Base-by-base conservation (phyloP, 2,329 filamentous ascomycete species). In the Pyricularia pennisetigena region DNA sequence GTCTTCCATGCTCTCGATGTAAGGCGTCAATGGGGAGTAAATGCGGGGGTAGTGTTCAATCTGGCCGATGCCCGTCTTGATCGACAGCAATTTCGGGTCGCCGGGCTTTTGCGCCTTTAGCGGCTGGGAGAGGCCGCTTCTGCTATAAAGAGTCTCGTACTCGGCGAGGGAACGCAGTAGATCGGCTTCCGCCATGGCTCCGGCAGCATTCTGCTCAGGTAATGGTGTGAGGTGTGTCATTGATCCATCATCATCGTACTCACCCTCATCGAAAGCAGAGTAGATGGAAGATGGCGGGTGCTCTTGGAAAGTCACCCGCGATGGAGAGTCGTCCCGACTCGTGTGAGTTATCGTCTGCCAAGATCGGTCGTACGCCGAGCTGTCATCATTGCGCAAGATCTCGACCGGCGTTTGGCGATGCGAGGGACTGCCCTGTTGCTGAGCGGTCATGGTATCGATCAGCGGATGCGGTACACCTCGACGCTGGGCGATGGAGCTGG, bases 1-100 rank as follows among this genome's bases (percentile, higher is more conserved):
- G 10, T 69, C 68, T 14, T 75, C 78, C n/a, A 76, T 71, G 3
- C 76, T 78, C 32, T 78, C 76, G 67, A 83, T 80, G 66, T 81
- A 81, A 0, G 81, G 74, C 6, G 78, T 76, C 2, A 83, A 74
- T 0, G 81, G 82, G 2, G 80, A 83, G 69, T 79, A 83, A 74
- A 70, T 28, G 74, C 73, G 64, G 10, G 64, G 64, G 4, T 41
- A 35, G n/a, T 14, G 20, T 23, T 29, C 29, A 12, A 29, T 32
- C 16, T 32, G 63, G 28, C 32, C 63, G 14, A 32, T 12, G 62
- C 62, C 62, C 20, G 63, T 29, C 26, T 30, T 64, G 26, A 6
- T 23, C 12, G 64, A 24, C n/a, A 14, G 20, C 14, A 16, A 2
- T 8, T 65, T 35, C 26, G 16, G 23, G 16, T 30, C 7, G 10